Percentiles rank a stretch among this genome's conserved stretches.
Evolutionary conservation across 306 rosid genomes (phyloP).

Genomic region (Spatholobus suberectus): DNA sequence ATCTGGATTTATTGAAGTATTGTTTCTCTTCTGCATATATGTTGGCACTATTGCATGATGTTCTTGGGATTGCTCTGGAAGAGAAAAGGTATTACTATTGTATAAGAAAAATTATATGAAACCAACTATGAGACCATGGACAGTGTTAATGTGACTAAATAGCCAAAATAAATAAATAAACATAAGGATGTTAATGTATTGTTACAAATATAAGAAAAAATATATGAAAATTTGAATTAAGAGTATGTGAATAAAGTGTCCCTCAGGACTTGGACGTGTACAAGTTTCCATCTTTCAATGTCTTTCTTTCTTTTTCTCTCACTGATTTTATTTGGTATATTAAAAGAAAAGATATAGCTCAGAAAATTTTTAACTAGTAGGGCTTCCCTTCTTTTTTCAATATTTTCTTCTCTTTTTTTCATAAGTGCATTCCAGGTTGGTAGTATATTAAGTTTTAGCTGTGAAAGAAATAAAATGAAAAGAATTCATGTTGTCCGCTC

Average conservation of each 20-base stretch:
- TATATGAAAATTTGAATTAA: not conserved
- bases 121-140: not conserved
- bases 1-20: constrained; percentile 51
- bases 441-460: not conserved
- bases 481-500: not conserved
- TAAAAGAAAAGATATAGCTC: not conserved
- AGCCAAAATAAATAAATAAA: not conserved
- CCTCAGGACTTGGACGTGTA: not conserved
- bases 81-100: constrained; percentile 53
- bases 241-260: not conserved
- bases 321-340: not conserved
- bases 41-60: constrained; percentile 55
- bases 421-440: not conserved
- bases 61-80: constrained; percentile 51
- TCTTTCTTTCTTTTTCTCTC: not conserved
- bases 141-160: not conserved
- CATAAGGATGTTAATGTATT: not conserved
- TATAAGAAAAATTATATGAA: not conserved
- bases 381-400: not conserved
- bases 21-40: constrained; percentile 67
- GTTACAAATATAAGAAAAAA: not conserved
- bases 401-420: not conserved
- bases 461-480: not conserved
- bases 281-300: not conserved
- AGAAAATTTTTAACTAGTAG: not conserved